phyloP scores from a whole-genome alignment of 2,329 filamentous ascomycete species.

The Verruconis gallopava region DNA sequence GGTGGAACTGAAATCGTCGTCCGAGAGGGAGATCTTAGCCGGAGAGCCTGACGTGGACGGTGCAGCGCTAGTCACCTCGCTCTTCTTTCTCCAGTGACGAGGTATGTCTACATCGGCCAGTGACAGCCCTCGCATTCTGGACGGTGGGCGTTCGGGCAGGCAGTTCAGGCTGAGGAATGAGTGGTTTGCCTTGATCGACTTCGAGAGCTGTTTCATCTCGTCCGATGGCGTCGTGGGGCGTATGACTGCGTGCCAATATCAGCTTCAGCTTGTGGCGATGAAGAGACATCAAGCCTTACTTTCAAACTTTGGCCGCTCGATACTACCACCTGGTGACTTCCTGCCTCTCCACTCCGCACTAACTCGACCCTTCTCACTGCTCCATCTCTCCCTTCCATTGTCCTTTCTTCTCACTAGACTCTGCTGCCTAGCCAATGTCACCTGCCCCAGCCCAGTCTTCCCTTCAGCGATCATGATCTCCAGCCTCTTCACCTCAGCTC shows the following conservation, averaged over 20 bases:
- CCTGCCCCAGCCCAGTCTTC: slow-evolving; percentile 5
- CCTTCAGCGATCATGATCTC: slow-evolving; percentile 7
- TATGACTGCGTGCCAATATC: not conserved
- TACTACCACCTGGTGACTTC: not conserved
- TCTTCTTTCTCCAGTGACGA: slow-evolving; percentile 3
- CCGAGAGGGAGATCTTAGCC: not conserved
- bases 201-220: not conserved
- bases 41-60: not conserved
- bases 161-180: slow-evolving; percentile 2
- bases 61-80: slow-evolving; percentile 1
- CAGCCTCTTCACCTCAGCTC: slow-evolving; percentile 7
- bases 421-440: slow-evolving; percentile 3
- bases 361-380: not conserved
- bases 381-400: not conserved
- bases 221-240: not conserved
- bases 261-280: not conserved
- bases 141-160: slow-evolving; percentile 3
- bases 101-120: slow-evolving; percentile 1
- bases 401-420: slow-evolving; percentile 1
- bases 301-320: not conserved
- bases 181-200: not conserved
- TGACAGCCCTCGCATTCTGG: not conserved
- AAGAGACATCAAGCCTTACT: too few species aligned
- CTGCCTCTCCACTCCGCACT: not conserved
- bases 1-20: slow-evolving; percentile 7